A percentile compares a stretch with the other conserved stretches of the same genome.
These are phyloP conservation scores for Epicoccum sorghinum DNA, from an alignment of 2,329 filamentous ascomycete species.

Conservation along the genomic window DNA sequence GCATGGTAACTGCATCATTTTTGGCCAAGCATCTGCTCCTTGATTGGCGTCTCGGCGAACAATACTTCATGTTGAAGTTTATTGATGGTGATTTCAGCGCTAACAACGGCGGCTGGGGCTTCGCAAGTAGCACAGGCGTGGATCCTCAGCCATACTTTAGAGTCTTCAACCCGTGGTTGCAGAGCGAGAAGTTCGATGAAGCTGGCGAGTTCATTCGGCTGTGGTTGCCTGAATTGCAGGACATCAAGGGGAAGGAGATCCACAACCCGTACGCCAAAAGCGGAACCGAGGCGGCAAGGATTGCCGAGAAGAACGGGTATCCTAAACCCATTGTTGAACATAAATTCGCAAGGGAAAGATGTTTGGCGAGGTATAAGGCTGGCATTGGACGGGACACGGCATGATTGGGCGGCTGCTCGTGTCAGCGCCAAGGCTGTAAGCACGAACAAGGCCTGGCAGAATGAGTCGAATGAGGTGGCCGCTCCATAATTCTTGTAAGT, in stretches of 20 bases:
- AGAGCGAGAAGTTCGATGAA: conserved; percentile 85
- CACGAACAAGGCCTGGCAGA: neutral
- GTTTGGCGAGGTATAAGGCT: conserved; percentile 72
- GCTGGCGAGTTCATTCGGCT: conserved; percentile 79
- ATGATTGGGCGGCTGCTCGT: conserved; percentile 8
- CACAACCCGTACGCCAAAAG: conserved; percentile 81
- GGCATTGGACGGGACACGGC: conserved; percentile 62
- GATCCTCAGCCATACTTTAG: conserved; percentile 91
- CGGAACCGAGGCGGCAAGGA: conserved; percentile 50
- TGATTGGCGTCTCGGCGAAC: conserved; percentile 58
- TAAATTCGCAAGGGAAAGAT: conserved; percentile 69
- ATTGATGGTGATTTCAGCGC: conserved; percentile 57
- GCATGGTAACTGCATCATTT: conserved; percentile 60
- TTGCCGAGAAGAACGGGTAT: conserved; percentile 72
- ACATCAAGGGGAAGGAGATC: conserved; percentile 69
- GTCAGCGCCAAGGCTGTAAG: conserved; percentile 6
- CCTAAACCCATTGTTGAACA: conserved; percentile 78
- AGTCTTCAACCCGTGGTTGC: conserved; percentile 84
- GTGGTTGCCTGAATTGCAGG: conserved; percentile 79
- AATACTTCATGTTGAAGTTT: conserved; percentile 58
- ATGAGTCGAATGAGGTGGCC: neutral
- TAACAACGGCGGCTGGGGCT: conserved; percentile 70
- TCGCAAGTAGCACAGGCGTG: conserved; percentile 71
- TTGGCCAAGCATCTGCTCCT: conserved; percentile 57
- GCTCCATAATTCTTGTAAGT: too few species aligned